phyloP scores from a whole-genome alignment of 1,284 basidiomycete genomes.

The Rhodotorula sp. region DNA sequence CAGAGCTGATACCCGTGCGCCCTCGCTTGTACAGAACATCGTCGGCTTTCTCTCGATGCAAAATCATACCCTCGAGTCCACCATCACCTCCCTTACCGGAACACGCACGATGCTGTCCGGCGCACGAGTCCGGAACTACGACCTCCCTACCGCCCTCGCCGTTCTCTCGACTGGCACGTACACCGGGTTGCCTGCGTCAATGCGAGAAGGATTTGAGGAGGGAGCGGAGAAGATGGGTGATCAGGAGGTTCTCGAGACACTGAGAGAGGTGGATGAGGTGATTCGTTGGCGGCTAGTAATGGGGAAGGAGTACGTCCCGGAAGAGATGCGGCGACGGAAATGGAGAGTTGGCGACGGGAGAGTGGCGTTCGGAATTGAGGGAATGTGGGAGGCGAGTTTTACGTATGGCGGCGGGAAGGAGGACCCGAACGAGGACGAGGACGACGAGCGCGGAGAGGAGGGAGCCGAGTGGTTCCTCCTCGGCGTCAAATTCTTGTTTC shows the following conservation, averaged over 20 bases:
- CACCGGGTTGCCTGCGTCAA: slow-evolving; percentile 64
- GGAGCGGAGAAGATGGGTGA: slow-evolving; percentile 63
- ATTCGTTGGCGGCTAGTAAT: slow-evolving; percentile 66
- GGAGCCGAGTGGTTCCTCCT: slow-evolving; percentile 79
- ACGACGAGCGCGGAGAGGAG: slow-evolving; percentile 59
- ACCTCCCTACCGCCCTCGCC: slow-evolving; percentile 81
- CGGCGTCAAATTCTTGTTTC: slow-evolving; percentile 70
- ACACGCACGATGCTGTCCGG: slow-evolving; percentile 57
- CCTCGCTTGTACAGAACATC: slow-evolving; percentile 60
- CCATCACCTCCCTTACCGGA: slow-evolving; percentile 63
- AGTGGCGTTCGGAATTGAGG: slow-evolving; percentile 67
- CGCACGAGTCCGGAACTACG: slow-evolving; percentile 76
- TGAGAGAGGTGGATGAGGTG: slow-evolving; percentile 68
- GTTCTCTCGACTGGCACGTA: slow-evolving; percentile 81
- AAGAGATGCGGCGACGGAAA: slow-evolving; percentile 61
- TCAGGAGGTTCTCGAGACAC: slow-evolving; percentile 61
- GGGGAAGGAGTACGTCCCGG: slow-evolving; percentile 47
- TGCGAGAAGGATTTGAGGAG: slow-evolving; percentile 65
- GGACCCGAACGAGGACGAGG: not conserved
- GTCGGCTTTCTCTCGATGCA: slow-evolving; percentile 78
- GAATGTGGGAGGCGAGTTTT: slow-evolving; percentile 71
- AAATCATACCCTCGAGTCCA: slow-evolving; percentile 73
- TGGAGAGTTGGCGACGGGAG: slow-evolving; percentile 73
- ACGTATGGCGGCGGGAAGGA: slow-evolving; percentile 60
- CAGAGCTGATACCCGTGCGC: no score